Evolutionary conservation across 352 stramenopile genomes (phyloP).

Genomic region (Globisporangium echinulatum): DNA sequence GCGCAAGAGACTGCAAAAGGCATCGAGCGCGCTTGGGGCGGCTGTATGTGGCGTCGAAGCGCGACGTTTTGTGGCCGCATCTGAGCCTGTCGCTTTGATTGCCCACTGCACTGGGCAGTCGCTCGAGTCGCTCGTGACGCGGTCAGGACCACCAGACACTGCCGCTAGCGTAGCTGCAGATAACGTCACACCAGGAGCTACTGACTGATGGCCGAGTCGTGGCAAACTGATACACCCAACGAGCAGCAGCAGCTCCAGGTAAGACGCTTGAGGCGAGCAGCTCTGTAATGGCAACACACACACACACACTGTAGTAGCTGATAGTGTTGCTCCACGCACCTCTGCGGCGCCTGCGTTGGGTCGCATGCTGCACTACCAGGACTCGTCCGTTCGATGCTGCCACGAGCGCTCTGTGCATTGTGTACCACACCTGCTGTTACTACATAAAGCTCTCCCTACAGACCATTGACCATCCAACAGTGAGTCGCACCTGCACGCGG

Average conservation of each 20-base stretch:
- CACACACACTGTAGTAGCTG: too few species aligned
- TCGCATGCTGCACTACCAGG: background rate
- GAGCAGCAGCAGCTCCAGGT: too few species aligned
- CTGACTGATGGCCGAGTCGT: too few species aligned
- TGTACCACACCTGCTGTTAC: background rate
- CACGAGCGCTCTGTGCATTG: constrained; percentile 21
- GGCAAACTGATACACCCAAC: too few species aligned
- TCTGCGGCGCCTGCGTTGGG: background rate
- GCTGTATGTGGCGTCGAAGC: background rate
- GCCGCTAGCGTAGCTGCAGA: background rate
- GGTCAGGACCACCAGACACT: background rate
- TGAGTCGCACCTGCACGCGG: constrained; percentile 22
- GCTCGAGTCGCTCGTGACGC: too few species aligned
- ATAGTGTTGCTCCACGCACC: background rate
- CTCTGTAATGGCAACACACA: too few species aligned
- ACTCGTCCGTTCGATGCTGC: constrained; percentile 8
- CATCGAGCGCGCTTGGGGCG: constrained; percentile 11
- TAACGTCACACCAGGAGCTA: background rate
- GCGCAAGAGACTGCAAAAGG: constrained; percentile 35
- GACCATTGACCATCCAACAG: background rate
- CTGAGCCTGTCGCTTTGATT: constrained; percentile 17
- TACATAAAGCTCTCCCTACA: background rate
- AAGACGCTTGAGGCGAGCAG: background rate
- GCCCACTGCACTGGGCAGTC: constrained; percentile 32
- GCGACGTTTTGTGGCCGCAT: background rate